Percentiles rank a stretch among this genome's conserved stretches.
Evolutionary conservation across 805 yeast species (phyloP).

Genomic region (Cephaloascus fragrans): DNA sequence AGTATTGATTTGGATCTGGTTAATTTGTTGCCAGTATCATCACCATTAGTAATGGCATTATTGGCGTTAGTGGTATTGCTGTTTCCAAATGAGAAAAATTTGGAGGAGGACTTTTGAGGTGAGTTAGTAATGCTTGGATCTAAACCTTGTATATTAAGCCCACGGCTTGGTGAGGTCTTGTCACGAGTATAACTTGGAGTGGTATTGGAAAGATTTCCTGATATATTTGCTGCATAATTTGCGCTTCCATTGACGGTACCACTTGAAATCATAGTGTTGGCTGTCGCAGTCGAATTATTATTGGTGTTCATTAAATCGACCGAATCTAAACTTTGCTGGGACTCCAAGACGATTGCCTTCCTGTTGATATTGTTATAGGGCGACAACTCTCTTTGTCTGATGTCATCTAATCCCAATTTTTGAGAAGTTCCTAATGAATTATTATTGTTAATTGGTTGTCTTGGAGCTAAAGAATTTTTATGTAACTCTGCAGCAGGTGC

Average conservation of each 20-base stretch:
- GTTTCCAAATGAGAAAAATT: background rate
- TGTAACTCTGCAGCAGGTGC: background rate
- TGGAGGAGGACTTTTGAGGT: background rate
- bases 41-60: background rate
- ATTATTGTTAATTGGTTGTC: background rate
- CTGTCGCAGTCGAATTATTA: background rate
- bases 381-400: background rate
- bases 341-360: conserved; percentile 10
- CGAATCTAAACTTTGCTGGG: conserved; percentile 9
- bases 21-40: background rate
- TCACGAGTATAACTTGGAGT: conserved; percentile 15
- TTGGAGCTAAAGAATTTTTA: background rate
- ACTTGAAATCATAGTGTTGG: background rate
- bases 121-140: background rate
- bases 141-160: conserved; percentile 4
- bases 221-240: too few relatives aligned
- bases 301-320: conserved; percentile 9
- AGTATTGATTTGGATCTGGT: background rate
- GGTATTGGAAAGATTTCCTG: conserved; percentile 19
- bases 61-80: background rate
- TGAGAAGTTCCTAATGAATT: background rate
- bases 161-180: background rate
- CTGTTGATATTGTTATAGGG: conserved; percentile 5
- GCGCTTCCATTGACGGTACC: background rate
- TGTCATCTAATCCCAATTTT: background rate